phyloP scores from a whole-genome alignment of 805 yeast species.

The Metschnikowia aberdeeniae region DNA sequence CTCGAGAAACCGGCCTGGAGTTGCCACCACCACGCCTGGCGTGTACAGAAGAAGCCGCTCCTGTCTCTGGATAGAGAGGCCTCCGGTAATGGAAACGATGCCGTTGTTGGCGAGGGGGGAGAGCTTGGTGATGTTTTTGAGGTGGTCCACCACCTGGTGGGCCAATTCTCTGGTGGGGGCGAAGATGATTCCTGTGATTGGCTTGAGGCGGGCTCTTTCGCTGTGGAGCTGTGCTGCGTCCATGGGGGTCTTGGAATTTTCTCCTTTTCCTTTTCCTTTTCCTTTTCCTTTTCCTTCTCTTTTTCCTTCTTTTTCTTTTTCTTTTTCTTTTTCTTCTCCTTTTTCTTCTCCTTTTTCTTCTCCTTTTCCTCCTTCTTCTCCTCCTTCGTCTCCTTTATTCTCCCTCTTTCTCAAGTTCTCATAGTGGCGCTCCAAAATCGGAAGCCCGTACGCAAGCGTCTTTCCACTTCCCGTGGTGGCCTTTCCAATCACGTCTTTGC shows the following conservation, averaged over 20 bases:
- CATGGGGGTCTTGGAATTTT: neutral
- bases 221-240: too few species aligned
- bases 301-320: neutral
- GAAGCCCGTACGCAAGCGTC: slow-evolving; percentile 92
- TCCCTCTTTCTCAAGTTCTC: slow-evolving; percentile 16
- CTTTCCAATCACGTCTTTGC: slow-evolving; percentile 85
- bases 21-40: slow-evolving; percentile 84
- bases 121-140: slow-evolving; percentile 50
- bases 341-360: neutral
- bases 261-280: neutral
- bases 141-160: slow-evolving; percentile 83
- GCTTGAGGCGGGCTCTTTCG: neutral
- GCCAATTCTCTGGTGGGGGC: slow-evolving; percentile 97
- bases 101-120: slow-evolving; percentile 53
- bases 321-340: neutral
- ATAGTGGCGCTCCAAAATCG: slow-evolving; percentile 67
- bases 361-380: neutral
- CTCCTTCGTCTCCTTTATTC: slow-evolving; percentile 8
- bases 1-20: slow-evolving; percentile 92
- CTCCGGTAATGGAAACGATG: slow-evolving; percentile 85
- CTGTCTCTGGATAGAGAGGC: slow-evolving; percentile 90
- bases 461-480: slow-evolving; percentile 98
- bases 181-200: slow-evolving; percentile 63
- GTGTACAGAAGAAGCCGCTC: slow-evolving; percentile 69
- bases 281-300: neutral